Conservation (phyloP, 331 rosid species). For the Dryas integrifolia region DNA sequence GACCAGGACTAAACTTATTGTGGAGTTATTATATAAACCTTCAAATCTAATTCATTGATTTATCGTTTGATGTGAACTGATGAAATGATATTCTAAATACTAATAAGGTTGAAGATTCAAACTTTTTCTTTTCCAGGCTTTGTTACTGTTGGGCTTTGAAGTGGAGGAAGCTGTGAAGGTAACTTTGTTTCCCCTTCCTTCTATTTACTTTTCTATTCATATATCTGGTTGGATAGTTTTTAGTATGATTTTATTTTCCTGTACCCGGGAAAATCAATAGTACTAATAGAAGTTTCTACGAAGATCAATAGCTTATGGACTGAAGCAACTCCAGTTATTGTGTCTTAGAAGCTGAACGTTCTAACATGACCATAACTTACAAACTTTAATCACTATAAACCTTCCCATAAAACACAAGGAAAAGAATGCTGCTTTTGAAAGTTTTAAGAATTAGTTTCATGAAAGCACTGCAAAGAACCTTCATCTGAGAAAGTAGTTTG, state of each 20-base stretch:
- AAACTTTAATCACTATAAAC: neutral
- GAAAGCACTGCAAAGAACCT: neutral
- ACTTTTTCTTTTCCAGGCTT: slow-evolving; percentile 53
- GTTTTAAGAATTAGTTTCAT: neutral
- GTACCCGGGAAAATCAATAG: no score
- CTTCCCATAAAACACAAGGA: neutral
- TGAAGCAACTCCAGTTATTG: neutral
- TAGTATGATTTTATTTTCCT: neutral
- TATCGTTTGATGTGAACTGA: neutral
- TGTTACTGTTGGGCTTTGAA: slow-evolving; percentile 77
- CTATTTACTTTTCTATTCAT: neutral
- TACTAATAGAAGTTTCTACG: neutral
- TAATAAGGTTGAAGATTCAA: neutral
- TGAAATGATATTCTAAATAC: neutral
- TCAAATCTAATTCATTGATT: neutral
- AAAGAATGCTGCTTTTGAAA: neutral
- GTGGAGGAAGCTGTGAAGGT: slow-evolving; percentile 71
- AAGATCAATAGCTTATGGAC: neutral
- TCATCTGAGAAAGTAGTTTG: neutral
- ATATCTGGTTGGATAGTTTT: neutral
- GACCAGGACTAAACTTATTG: neutral
- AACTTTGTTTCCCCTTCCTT: neutral
- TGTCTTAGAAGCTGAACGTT: neutral
- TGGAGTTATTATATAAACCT: neutral
- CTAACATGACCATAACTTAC: neutral